Base-by-base conservation (phyloP, 352 stramenopile species). In the Phytophthora pluvialis region DNA sequence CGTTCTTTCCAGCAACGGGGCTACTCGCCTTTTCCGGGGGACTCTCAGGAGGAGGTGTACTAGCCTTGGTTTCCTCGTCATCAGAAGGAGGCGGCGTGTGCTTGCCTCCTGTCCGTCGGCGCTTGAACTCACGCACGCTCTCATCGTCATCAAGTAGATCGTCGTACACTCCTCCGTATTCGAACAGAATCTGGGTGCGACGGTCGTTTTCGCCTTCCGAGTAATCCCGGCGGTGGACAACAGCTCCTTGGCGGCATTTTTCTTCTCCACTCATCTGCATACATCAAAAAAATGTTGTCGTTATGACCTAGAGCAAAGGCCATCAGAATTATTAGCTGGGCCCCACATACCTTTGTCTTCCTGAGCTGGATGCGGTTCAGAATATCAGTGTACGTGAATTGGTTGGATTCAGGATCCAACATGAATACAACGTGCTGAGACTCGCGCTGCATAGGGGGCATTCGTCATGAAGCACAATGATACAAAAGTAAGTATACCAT, bases 341-440 rank as follows among this genome's bases (percentile, higher is more conserved):
- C 11, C 38, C n/a, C 38, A 49, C 52, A 58, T 70, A 83, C 80
- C 73, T 93, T 93, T 42, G 85, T 94, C 71, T 95, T 95, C 54
- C 78, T 88, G 25, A 95, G 75, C 59, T 91, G 80, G 38, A 95
- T 88, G 35, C 86, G 86, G 42, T 91, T 85, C 32, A 85, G 43
- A 45, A 95, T 64, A 55, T 91, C 81, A 50, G 74, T 81, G 73
- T 94, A 95, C 53, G 87, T 94, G 49, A 92, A 90, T 38, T 89
- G 61, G 47, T 89, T 62, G 32, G 87, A 88, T 57, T 91, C 80
- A 0, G 80, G 83, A 57, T 95, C 79, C 18, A 95, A 67, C 57
- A 93, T 83, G 62, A 95, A 93, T 45, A 94, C 77, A 47, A 81
- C 71, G 60, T 95, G 83, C 63, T 93, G 87, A 25, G 83, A 81